Percentiles rank a stretch among this genome's conserved stretches.
Evolutionary conservation across 2,329 filamentous ascomycete genomes (phyloP).

Genomic region (Ophiostoma montium): DNA sequence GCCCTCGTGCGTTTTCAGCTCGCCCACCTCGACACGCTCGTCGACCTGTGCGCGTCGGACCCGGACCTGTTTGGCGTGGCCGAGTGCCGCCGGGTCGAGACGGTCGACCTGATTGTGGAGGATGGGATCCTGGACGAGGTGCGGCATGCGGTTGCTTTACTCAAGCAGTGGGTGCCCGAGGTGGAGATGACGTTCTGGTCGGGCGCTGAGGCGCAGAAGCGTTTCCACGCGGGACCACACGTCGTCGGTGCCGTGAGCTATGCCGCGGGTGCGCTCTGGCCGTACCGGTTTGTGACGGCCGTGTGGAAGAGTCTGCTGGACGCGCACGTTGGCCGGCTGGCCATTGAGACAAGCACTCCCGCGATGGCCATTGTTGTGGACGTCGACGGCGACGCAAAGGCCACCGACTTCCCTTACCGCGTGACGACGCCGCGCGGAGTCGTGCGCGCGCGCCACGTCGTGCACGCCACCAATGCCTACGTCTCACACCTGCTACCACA

Average conservation of each 20-base stretch:
- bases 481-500: conserved; percentile 35
- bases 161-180: conserved; percentile 27
- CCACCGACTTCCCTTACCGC: conserved; percentile 21
- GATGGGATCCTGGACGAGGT: conserved; percentile 21
- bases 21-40: conserved; percentile 25
- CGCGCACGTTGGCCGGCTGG: conserved; percentile 20
- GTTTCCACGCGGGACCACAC: conserved; percentile 23
- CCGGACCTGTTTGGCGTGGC: conserved; percentile 20
- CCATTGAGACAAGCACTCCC: conserved; percentile 26
- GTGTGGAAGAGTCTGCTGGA: conserved; percentile 29
- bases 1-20: conserved; percentile 30
- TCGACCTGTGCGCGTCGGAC: conserved; percentile 22
- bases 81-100: conserved; percentile 31
- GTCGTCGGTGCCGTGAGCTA: conserved; percentile 30
- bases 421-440: conserved; percentile 31
- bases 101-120: conserved; percentile 30
- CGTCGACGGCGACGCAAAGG: background rate
- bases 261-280: conserved; percentile 34
- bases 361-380: conserved; percentile 18
- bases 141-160: conserved; percentile 19
- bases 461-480: conserved; percentile 45
- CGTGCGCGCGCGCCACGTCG: conserved; percentile 33
- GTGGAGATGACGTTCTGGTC: background rate
- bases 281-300: conserved; percentile 33
- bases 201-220: conserved; percentile 10